Evolutionary conservation across 2,329 filamentous ascomycete species (phyloP), one percentile per base, ranked within the genome.

Genomic region (Remersonia thermophila): DNA sequence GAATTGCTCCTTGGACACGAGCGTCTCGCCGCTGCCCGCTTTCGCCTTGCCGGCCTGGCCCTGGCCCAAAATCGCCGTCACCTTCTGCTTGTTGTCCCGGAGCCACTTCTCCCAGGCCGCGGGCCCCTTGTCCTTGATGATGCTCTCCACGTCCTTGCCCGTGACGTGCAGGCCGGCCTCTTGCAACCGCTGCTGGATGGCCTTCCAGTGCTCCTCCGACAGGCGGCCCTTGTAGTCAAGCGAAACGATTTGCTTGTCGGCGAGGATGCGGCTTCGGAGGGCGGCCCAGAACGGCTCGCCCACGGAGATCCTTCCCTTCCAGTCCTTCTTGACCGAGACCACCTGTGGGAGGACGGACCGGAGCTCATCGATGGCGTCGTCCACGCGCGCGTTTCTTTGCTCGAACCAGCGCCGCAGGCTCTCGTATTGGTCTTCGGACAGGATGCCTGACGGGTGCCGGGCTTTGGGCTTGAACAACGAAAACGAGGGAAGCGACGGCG

Each of bases 231-330:
- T 58, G n/a, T 52, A 53, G 12, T 60, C 49, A 3, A 72, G 47
- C 3, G 58, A 65, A 27, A 73, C 51, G 27, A 74, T 60, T 20
- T 58, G 55, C 2, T 58, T 58, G 30, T 72, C 69, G 1, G 59
- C 53, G 14, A 58, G 58, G 32, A 81, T 67, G 38, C 68, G 62
- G 36, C 69, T 66, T 16, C 65, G 61, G 7, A 85, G 53, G 0
- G 77, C 79, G 38, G 72, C 62, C 70, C 74, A 85, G 41, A 85
- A 81, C 3, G 74, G 66, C 16, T 71, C 62, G 0, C 69, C 59
- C 12, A 83, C 68, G 15, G 69, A 56, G 0, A 62, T 55, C 8
- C 67, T 63, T 11, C 76, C 77, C 6, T 31, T 54, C 25, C 59
- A 54, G 38, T 67, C 59, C 7, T 65, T 61, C 11, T 67, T 62